phyloP scores from a whole-genome alignment of 2,329 filamentous ascomycete genomes.

The Xylaria sp. region DNA sequence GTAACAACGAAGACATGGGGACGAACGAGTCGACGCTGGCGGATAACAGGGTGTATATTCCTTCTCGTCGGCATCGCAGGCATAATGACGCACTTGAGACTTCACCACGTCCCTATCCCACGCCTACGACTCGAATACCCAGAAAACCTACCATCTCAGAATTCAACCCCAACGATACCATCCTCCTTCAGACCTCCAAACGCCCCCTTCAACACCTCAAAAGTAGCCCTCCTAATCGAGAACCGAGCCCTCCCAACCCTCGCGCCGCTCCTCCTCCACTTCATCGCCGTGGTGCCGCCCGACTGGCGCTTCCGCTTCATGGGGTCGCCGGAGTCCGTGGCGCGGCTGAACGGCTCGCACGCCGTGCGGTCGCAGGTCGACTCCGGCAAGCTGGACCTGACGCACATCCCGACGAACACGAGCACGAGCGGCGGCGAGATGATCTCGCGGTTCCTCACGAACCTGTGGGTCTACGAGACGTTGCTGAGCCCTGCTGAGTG shows the following conservation, averaged over 20 bases:
- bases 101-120: constrained; percentile 32
- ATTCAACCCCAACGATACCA: background rate
- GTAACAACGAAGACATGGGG: constrained; percentile 47
- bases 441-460: constrained; percentile 65
- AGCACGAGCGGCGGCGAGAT: constrained; percentile 62
- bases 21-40: constrained; percentile 52
- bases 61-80: constrained; percentile 37
- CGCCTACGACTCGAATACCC: constrained; percentile 50
- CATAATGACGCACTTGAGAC: constrained; percentile 46
- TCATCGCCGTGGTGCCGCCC: constrained; percentile 66
- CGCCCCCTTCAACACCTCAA: constrained; percentile 59
- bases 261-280: constrained; percentile 65
- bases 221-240: constrained; percentile 67
- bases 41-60: constrained; percentile 41
- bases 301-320: constrained; percentile 69
- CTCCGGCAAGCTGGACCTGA: constrained; percentile 62
- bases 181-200: constrained; percentile 26
- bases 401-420: constrained; percentile 63
- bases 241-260: constrained; percentile 61
- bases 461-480: constrained; percentile 62
- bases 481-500: constrained; percentile 63
- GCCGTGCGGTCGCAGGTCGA: constrained; percentile 58
- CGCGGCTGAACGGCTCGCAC: constrained; percentile 56
- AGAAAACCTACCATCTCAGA: constrained; percentile 17
- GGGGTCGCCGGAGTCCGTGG: constrained; percentile 60